These are phyloP conservation scores for Eimeria brunetti DNA, from an alignment of 169 alveolate genomes.

Conservation along the genomic window DNA sequence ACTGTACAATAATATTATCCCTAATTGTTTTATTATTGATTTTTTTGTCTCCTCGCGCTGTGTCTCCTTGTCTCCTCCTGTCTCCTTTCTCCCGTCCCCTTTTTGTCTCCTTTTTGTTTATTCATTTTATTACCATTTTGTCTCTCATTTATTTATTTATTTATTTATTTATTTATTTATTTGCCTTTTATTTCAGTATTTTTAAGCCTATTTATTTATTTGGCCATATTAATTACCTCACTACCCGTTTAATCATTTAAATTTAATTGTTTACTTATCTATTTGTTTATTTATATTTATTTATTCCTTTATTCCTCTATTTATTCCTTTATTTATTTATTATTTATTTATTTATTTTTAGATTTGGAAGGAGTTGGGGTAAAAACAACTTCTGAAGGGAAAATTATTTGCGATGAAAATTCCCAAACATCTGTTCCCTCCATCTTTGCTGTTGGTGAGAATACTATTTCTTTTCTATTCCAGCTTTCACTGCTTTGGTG, in stretches of 20 bases:
- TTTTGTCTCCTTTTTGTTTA: not conserved
- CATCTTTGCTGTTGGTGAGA: slow-evolving; percentile 15
- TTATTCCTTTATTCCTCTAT: no score
- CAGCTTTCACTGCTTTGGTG: not conserved
- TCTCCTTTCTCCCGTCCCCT: not conserved
- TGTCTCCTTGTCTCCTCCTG: not conserved
- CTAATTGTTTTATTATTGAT: not conserved
- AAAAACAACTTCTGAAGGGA: not conserved
- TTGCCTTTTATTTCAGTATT: no score
- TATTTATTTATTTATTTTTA: not conserved
- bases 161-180: no score
- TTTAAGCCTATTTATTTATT: no score
- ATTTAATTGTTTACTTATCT: no score
- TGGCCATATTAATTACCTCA: no score
- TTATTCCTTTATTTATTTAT: not conserved
- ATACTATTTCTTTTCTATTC: not conserved
- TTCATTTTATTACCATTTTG: not conserved
- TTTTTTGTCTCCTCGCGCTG: not conserved
- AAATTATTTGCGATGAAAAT: not conserved
- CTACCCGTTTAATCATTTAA: no score
- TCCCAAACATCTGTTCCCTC: not conserved
- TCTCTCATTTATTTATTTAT: no score
- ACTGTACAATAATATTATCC: not conserved
- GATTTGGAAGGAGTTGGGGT: slow-evolving; percentile 14
- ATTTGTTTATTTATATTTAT: no score